Conservation (phyloP, 768 basidiomycete species). For the Trametes elegans region DNA sequence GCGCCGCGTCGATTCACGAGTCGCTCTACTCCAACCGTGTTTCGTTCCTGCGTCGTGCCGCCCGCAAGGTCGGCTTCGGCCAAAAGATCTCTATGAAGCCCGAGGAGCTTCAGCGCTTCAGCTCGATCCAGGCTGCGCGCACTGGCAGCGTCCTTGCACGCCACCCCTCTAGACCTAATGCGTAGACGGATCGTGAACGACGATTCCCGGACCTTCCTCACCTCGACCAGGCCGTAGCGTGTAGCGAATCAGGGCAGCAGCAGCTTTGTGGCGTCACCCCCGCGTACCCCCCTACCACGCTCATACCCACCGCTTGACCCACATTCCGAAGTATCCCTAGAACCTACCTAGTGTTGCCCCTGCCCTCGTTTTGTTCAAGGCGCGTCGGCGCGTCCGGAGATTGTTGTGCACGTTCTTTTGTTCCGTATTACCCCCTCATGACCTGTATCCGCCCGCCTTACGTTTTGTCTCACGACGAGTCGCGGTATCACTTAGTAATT, state of each 20-base stretch:
- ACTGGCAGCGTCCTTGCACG: conserved; percentile 77
- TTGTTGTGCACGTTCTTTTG: conserved; percentile 18
- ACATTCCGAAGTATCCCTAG: conserved; percentile 11
- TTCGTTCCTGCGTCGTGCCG: conserved; percentile 86
- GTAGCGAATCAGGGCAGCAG: conserved; percentile 15
- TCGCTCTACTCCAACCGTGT: conserved; percentile 95
- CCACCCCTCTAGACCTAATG: conserved; percentile 56
- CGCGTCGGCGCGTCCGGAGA: conserved; percentile 12
- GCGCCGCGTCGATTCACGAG: conserved; percentile 87
- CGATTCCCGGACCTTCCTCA: not conserved
- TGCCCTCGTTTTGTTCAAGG: conserved; percentile 19
- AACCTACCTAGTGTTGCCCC: conserved; percentile 8
- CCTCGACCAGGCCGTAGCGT: not conserved
- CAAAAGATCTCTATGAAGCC: conserved; percentile 77
- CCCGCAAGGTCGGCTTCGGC: conserved; percentile 86
- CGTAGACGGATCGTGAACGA: conserved; percentile 32
- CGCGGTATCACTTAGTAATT: conserved; percentile 8
- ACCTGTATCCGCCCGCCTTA: conserved; percentile 12
- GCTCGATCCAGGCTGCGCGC: conserved; percentile 78
- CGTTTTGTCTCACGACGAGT: conserved; percentile 11
- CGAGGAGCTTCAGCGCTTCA: conserved; percentile 84
- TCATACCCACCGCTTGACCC: conserved; percentile 17
- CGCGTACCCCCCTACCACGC: conserved; percentile 6
- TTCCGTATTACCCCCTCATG: conserved; percentile 3
- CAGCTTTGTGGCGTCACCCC: conserved; percentile 19